These are phyloP conservation scores for Fragosphaeria purpurea DNA, from an alignment of 2,329 filamentous ascomycete genomes.

Conservation along the genomic window DNA sequence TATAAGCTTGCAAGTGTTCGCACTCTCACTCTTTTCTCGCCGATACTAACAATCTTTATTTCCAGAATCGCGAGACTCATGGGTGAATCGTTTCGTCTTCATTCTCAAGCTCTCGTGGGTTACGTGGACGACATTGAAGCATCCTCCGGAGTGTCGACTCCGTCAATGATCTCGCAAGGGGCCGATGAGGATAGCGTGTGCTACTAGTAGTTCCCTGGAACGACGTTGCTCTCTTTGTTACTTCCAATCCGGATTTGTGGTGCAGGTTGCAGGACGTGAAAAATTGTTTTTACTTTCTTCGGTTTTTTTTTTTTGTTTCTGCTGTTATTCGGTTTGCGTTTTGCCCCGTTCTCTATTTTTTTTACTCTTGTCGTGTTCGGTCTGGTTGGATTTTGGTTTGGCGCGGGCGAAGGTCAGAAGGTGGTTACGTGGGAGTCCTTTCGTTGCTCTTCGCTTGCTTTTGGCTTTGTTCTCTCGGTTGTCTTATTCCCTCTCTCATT, in stretches of 20 bases:
- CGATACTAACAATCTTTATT: too few species aligned
- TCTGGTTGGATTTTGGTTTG: constrained; percentile 10
- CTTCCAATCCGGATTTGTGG: constrained; percentile 19
- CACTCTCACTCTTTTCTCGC: too few species aligned
- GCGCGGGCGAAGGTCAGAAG: constrained; percentile 11
- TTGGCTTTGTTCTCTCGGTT: constrained; percentile 10
- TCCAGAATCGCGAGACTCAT: constrained; percentile 81
- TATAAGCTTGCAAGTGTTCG: too few species aligned
- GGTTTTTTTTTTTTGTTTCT: constrained; percentile 12
- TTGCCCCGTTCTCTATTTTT: constrained; percentile 1
- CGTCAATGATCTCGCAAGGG: constrained; percentile 62
- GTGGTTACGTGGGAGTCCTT: constrained; percentile 6
- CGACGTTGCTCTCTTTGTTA: constrained; percentile 36
- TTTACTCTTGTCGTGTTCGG: constrained; percentile 8
- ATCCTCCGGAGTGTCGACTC: constrained; percentile 59
- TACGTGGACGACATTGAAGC: constrained; percentile 78
- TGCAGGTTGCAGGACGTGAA: too few species aligned
- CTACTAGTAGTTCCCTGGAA: constrained; percentile 44
- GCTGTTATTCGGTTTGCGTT: too few species aligned
- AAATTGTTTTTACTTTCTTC: constrained; percentile 21
- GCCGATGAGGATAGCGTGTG: constrained; percentile 59
- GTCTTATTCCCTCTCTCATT: constrained; percentile 14
- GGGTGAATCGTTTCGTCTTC: constrained; percentile 95
- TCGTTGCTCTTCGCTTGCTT: not conserved
- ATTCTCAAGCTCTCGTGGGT: constrained; percentile 86